phyloP scores from a whole-genome alignment of 352 stramenopile species.

The Globisporangium abappressorium region DNA sequence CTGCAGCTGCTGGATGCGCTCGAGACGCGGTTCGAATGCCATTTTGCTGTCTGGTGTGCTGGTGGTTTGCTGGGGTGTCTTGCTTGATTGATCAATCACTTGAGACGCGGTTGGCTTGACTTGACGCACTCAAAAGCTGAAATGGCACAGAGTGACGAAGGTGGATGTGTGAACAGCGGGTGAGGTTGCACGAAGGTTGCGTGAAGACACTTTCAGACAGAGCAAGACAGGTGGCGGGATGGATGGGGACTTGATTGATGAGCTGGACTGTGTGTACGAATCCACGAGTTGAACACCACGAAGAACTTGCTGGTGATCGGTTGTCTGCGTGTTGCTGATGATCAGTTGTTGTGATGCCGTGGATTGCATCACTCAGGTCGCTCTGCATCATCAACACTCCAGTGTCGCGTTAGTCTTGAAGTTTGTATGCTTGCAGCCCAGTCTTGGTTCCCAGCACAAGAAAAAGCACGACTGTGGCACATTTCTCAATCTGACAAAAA shows the following conservation, averaged over 20 bases:
- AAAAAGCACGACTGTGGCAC: constrained; percentile 16
- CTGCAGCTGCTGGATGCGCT: constrained; percentile 63
- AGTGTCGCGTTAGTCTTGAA: background rate
- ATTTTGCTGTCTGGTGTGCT: constrained; percentile 24
- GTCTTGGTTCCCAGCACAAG: constrained; percentile 5
- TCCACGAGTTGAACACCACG: background rate
- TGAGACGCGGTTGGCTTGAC: background rate
- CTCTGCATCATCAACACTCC: constrained; percentile 7
- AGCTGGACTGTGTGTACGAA: constrained; percentile 9
- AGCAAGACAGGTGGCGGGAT: background rate
- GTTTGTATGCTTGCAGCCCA: background rate
- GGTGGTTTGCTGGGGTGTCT: background rate
- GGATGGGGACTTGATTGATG: background rate
- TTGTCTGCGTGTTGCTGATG: background rate
- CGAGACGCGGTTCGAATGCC: constrained; percentile 55
- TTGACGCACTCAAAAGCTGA: constrained; percentile 6
- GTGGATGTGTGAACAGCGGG: constrained; percentile 1
- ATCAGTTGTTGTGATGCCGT: background rate
- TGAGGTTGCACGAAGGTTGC: constrained; percentile 18
- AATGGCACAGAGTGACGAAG: constrained; percentile 7
- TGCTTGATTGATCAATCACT: background rate
- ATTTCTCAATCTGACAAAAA: constrained; percentile 8
- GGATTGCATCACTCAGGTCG: constrained; percentile 5
- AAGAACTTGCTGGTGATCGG: background rate
- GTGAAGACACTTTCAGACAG: background rate